Evolutionary conservation across 371 early-diverging fungal species (phyloP).

Genomic region (Chytridiales sp.): DNA sequence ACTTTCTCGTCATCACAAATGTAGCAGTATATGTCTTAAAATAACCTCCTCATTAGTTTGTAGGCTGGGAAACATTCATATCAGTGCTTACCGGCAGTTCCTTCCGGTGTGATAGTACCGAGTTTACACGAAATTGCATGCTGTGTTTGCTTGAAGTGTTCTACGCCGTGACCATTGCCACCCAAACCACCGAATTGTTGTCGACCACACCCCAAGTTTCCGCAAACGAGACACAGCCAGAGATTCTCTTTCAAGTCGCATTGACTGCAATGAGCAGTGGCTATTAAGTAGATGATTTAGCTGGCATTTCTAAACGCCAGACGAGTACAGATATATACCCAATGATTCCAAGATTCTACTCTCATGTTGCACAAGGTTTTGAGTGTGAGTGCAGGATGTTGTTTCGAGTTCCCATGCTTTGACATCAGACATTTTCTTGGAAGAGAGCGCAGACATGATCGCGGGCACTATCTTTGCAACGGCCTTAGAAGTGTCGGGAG

Average conservation of each 20-base stretch:
- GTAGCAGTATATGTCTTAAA: conserved; percentile 89
- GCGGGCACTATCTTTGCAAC: conserved; percentile 61
- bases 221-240: conserved; percentile 68
- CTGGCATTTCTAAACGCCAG: not conserved
- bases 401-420: conserved; percentile 90
- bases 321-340: conserved; percentile 15
- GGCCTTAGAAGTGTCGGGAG: no score
- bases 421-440: conserved; percentile 81
- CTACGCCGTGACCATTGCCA: conserved; percentile 98
- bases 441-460: conserved; percentile 73
- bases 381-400: conserved; percentile 78
- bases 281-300: conserved; percentile 29
- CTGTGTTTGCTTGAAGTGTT: conserved; percentile 80
- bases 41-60: no score
- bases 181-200: conserved; percentile 95
- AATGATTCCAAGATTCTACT: conserved; percentile 25
- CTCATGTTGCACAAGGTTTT: conserved; percentile 62
- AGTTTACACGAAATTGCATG: conserved; percentile 88
- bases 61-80: not conserved
- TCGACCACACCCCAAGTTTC: conserved; percentile 66
- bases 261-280: conserved; percentile 72
- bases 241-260: conserved; percentile 86
- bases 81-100: conserved; percentile 78
- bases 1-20: conserved; percentile 78
- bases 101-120: conserved; percentile 97